These are phyloP conservation scores for Nigrospora oryzae DNA, from an alignment of 2,329 filamentous ascomycete species.

Conservation along the genomic window DNA sequence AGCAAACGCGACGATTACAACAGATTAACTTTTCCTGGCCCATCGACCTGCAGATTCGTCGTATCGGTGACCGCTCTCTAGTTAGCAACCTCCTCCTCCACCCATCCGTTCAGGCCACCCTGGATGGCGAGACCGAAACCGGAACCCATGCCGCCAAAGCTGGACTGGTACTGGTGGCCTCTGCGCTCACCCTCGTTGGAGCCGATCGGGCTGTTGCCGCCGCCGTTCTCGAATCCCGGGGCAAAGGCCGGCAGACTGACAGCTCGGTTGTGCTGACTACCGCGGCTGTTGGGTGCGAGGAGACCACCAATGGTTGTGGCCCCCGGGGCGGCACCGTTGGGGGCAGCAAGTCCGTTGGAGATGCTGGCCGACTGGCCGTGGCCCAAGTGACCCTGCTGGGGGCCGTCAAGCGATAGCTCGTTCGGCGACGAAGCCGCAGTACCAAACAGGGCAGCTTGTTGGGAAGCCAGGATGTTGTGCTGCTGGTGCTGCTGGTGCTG, in stretches of 20 bases:
- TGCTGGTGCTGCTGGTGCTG: conserved; percentile 71
- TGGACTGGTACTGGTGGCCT: conserved; percentile 59
- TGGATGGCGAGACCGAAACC: conserved; percentile 56
- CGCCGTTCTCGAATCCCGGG: conserved; percentile 54
- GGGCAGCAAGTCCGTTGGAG: conserved; percentile 50
- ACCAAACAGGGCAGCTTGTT: conserved; percentile 76
- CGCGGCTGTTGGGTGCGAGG: conserved; percentile 57
- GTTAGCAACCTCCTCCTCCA: conserved; percentile 58
- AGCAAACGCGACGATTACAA: conserved; percentile 31
- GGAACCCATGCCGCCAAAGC: conserved; percentile 50
- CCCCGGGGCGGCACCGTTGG: conserved; percentile 41
- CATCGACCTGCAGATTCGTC: conserved; percentile 5
- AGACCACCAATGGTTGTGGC: conserved; percentile 69
- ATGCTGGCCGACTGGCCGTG: conserved; percentile 61
- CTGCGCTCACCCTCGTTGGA: conserved; percentile 46
- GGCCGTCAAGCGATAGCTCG: conserved; percentile 49
- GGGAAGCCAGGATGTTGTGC: conserved; percentile 60
- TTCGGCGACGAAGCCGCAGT: conserved; percentile 54
- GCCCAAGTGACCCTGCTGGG: conserved; percentile 51
- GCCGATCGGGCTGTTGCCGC: conserved; percentile 38
- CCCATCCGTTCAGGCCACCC: conserved; percentile 58
- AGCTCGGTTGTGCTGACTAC: conserved; percentile 64
- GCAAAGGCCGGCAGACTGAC: conserved; percentile 76
- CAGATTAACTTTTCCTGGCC: conserved; percentile 26
- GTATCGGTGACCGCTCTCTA: conserved; percentile 20